These are phyloP conservation scores for Eremochloa ophiuroides DNA, from an alignment of 176 grass and related monocot species.

Conservation along the genomic window DNA sequence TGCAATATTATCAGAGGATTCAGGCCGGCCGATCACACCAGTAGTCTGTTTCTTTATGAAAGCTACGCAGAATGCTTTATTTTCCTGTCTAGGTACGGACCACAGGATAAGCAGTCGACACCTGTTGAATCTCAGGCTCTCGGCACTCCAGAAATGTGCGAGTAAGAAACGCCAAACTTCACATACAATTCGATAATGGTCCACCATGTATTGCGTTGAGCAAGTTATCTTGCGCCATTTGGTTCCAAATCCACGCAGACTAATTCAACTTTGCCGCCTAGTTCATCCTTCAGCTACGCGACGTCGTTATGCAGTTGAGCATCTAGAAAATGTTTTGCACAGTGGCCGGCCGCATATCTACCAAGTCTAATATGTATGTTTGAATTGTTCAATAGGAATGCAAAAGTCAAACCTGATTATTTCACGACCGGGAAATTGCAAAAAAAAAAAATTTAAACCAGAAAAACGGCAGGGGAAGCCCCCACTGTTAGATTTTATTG, in stretches of 20 bases:
- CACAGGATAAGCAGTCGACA: not conserved
- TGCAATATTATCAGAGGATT: not conserved
- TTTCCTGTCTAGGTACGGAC: not conserved
- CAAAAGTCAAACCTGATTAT: not conserved
- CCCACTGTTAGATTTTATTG: no score
- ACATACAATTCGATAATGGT: not conserved
- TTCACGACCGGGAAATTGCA: not conserved
- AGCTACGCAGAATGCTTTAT: not conserved
- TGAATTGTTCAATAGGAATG: not conserved
- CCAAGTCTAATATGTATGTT: not conserved
- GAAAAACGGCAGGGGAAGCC: no score
- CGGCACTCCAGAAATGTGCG: not conserved
- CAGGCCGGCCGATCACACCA: not conserved
- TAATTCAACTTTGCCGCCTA: not conserved
- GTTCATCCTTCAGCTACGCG: not conserved
- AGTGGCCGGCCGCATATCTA: not conserved
- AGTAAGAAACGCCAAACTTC: not conserved
- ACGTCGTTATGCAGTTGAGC: not conserved
- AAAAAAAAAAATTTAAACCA: no score
- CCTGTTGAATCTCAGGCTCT: not conserved
- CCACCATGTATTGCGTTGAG: not conserved
- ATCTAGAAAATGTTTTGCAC: not conserved
- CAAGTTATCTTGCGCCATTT: not conserved
- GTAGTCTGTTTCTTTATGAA: not conserved
- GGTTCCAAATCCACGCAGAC: not conserved